Evolutionary conservation across 495 filamentous ascomycete species (phyloP).

Genomic region (Cenococcum geophilum): DNA sequence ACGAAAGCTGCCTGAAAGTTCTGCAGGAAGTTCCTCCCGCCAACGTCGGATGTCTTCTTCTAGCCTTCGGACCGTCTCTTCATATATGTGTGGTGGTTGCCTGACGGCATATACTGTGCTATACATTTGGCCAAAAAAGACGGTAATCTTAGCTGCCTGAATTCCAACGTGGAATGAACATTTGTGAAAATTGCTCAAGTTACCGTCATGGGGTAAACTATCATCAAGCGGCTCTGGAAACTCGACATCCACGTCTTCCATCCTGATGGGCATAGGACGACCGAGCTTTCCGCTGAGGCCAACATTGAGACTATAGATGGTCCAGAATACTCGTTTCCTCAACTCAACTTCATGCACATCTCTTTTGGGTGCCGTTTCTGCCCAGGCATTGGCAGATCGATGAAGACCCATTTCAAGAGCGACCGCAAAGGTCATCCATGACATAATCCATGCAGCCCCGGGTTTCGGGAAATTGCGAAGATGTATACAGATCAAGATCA

Average conservation of each 20-base stretch:
- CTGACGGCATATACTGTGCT: slow-evolving; percentile 62
- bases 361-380: slow-evolving; percentile 43
- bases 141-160: slow-evolving; percentile 52
- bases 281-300: slow-evolving; percentile 67
- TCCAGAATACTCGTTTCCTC: slow-evolving; percentile 72
- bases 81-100: slow-evolving; percentile 52
- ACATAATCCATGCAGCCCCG: slow-evolving; percentile 60
- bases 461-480: slow-evolving; percentile 74
- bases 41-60: slow-evolving; percentile 55
- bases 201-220: slow-evolving; percentile 51
- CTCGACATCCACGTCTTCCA: slow-evolving; percentile 70
- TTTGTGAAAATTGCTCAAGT: slow-evolving; percentile 44
- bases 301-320: slow-evolving; percentile 54
- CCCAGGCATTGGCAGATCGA: slow-evolving; percentile 59
- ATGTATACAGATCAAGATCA: slow-evolving; percentile 62
- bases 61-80: slow-evolving; percentile 54
- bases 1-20: slow-evolving; percentile 43
- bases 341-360: slow-evolving; percentile 61
- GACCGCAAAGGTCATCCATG: slow-evolving; percentile 52
- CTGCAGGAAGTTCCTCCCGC: slow-evolving; percentile 51
- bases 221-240: slow-evolving; percentile 64
- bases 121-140: slow-evolving; percentile 64
- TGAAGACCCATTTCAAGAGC: slow-evolving; percentile 70
- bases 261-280: slow-evolving; percentile 62
- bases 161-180: slow-evolving; percentile 63